phyloP scores from a whole-genome alignment of 2,329 filamentous ascomycete genomes.

The Aphanocladium album region DNA sequence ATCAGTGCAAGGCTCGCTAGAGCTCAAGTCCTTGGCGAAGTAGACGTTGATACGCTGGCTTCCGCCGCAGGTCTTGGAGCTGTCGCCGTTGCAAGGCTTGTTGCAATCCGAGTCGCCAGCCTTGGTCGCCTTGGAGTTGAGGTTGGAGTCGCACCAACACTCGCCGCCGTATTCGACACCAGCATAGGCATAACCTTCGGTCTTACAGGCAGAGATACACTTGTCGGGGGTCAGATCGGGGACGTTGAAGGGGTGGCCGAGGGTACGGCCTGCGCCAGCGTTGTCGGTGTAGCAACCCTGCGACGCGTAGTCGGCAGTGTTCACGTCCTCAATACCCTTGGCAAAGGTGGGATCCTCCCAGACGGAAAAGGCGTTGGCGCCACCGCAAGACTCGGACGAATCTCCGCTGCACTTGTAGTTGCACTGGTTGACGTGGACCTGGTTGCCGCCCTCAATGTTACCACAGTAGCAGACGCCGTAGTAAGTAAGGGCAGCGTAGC shows the following conservation, averaged over 20 bases:
- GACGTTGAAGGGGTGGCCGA: constrained; percentile 38
- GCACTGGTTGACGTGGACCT: constrained; percentile 50
- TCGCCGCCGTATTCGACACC: constrained; percentile 43
- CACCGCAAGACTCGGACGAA: constrained; percentile 41
- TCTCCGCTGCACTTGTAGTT: constrained; percentile 50
- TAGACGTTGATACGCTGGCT: constrained; percentile 26
- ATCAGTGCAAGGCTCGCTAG: constrained; percentile 7
- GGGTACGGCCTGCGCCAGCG: constrained; percentile 35
- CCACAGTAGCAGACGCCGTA: constrained; percentile 51
- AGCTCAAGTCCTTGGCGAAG: constrained; percentile 6
- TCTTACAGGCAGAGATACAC: constrained; percentile 39
- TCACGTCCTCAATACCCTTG: constrained; percentile 38
- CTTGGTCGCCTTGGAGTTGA: constrained; percentile 41
- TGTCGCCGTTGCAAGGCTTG: constrained; percentile 29
- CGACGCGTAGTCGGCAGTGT: constrained; percentile 49
- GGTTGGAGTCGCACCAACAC: constrained; percentile 48
- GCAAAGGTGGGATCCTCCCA: constrained; percentile 45
- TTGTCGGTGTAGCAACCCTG: constrained; percentile 56
- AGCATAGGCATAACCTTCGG: constrained; percentile 41
- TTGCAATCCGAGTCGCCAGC: constrained; percentile 29
- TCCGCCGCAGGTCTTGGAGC: constrained; percentile 30
- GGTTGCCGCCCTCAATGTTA: constrained; percentile 45
- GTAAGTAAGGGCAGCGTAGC: constrained; percentile 47
- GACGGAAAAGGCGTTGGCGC: constrained; percentile 41
- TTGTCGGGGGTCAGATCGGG: constrained; percentile 36